These are phyloP conservation scores for Volvariella volvacea DNA, from an alignment of 1,284 basidiomycete species.

Conservation along the genomic window DNA sequence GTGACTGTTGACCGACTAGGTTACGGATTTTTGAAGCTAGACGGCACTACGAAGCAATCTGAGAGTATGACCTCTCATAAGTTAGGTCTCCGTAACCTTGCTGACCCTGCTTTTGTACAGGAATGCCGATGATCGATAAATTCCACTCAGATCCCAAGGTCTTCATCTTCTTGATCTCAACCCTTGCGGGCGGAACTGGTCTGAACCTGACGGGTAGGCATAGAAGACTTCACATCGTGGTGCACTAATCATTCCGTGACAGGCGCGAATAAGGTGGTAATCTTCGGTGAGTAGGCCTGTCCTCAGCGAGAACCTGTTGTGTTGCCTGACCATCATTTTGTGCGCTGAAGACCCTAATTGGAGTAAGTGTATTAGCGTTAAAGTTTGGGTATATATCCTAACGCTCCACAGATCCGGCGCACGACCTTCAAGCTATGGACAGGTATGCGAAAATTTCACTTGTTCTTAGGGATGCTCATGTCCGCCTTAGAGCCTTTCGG, in stretches of 20 bases:
- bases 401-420: conserved; percentile 60
- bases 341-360: conserved; percentile 71
- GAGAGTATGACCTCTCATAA: conserved; percentile 45
- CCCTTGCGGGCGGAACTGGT: conserved; percentile 71
- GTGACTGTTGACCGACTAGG: conserved; percentile 25
- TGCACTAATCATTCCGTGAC: conserved; percentile 1
- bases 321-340: background rate
- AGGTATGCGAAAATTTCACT: conserved; percentile 27
- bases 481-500: conserved; percentile 55
- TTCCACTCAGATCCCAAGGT: conserved; percentile 73
- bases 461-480: background rate
- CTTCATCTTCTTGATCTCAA: conserved; percentile 78
- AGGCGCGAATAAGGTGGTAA: conserved; percentile 80
- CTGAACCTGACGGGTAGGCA: conserved; percentile 54
- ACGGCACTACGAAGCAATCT: conserved; percentile 60
- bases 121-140: conserved; percentile 75
- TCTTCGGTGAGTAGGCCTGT: conserved; percentile 56
- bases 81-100: conserved; percentile 1
- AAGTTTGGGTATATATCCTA: conserved; percentile 1
- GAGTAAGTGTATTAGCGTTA: conserved; percentile 46
- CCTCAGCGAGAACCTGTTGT: background rate
- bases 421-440: conserved; percentile 86
- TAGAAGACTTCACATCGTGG: background rate
- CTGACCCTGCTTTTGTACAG: conserved; percentile 28
- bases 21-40: conserved; percentile 64